Conservation (phyloP, 257 asterid genomes). For the Anisodus acutangulus region DNA sequence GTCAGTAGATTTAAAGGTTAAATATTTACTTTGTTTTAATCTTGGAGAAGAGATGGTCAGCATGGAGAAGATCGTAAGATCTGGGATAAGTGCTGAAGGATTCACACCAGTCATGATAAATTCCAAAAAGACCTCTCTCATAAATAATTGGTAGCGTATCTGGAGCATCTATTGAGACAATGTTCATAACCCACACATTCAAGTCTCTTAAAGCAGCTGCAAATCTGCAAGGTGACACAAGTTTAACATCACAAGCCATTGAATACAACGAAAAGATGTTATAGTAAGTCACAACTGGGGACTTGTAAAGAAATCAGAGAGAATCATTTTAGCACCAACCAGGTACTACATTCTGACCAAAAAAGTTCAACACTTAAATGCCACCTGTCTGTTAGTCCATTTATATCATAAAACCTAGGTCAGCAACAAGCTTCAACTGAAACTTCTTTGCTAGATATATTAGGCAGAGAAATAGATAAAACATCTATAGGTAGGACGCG, state of each 20-base stretch:
- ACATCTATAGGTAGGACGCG: slow-evolving; percentile 9
- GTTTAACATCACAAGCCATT: slow-evolving; percentile 11
- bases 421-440: slow-evolving; percentile 15
- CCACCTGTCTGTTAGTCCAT: not conserved
- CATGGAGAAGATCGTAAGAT: slow-evolving; percentile 96
- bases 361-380: not conserved
- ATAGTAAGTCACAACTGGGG: not conserved
- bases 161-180: slow-evolving; percentile 82
- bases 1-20: not conserved
- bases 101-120: slow-evolving; percentile 97
- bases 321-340: not conserved
- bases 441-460: not conserved
- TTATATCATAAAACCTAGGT: not conserved
- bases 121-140: slow-evolving; percentile 91
- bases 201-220: slow-evolving; percentile 86
- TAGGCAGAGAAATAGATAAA: not conserved
- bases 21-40: slow-evolving; percentile 63
- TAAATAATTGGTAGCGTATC: slow-evolving; percentile 90
- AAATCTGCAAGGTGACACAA: slow-evolving; percentile 58
- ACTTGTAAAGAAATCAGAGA: not conserved
- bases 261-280: not conserved
- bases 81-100: slow-evolving; percentile 97
- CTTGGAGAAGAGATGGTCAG: slow-evolving; percentile 94
- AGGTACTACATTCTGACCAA: not conserved
- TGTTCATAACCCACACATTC: slow-evolving; percentile 94